Percentiles rank a stretch among this genome's conserved stretches.
These are phyloP conservation scores for Stephanodiscus minutulus DNA, from an alignment of 108 stramenopile species.

Conservation along the genomic window DNA sequence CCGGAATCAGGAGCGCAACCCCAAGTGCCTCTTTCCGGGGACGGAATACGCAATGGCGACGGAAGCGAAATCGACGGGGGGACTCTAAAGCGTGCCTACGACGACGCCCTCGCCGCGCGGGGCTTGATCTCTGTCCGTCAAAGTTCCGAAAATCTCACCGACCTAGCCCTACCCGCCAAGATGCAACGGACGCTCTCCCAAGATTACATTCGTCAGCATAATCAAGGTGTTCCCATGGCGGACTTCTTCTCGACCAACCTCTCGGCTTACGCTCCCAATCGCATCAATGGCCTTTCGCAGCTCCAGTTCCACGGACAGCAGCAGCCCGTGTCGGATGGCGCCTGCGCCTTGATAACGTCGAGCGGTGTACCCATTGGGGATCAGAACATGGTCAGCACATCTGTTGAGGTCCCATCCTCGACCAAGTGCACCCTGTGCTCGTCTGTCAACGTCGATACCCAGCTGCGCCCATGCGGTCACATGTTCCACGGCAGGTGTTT, in stretches of 20 bases:
- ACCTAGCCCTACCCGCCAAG: slow-evolving; percentile 82
- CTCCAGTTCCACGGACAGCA: slow-evolving; percentile 18
- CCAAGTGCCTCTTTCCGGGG: slow-evolving; percentile 46
- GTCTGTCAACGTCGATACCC: slow-evolving; percentile 81
- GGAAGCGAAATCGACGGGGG: slow-evolving; percentile 50
- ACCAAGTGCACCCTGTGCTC: slow-evolving; percentile 80
- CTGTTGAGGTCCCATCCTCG: slow-evolving; percentile 79
- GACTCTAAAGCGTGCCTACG: slow-evolving; percentile 83
- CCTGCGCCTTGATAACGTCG: neutral
- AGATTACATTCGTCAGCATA: slow-evolving; percentile 77
- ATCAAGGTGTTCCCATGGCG: slow-evolving; percentile 49
- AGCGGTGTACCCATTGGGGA: slow-evolving; percentile 17
- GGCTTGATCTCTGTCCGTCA: slow-evolving; percentile 86
- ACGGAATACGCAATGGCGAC: slow-evolving; percentile 19
- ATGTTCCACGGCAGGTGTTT: slow-evolving; percentile 91
- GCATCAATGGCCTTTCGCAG: slow-evolving; percentile 19
- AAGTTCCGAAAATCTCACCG: slow-evolving; percentile 85
- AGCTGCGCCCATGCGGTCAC: slow-evolving; percentile 88
- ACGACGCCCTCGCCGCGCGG: slow-evolving; percentile 88
- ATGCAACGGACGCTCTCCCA: slow-evolving; percentile 87
- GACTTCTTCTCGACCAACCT: slow-evolving; percentile 48
- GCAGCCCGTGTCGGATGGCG: neutral
- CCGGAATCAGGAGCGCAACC: slow-evolving; percentile 32
- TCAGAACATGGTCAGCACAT: slow-evolving; percentile 33
- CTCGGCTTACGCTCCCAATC: slow-evolving; percentile 37